phyloP scores from a whole-genome alignment of 352 stramenopile species.

The Globisporangium irregulare region DNA sequence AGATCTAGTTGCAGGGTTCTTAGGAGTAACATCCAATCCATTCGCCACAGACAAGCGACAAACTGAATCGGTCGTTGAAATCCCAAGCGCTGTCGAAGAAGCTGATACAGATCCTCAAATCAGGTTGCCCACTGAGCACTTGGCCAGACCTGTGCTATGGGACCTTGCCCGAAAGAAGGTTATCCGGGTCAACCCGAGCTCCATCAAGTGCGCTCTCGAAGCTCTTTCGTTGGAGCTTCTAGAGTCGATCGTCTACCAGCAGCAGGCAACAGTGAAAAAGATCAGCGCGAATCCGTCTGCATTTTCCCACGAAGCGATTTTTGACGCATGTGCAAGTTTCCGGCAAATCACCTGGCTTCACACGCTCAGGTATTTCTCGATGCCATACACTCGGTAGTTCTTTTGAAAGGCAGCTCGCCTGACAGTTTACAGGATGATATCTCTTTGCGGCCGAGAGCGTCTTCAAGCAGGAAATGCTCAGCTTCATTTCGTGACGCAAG shows the following conservation, averaged over 20 bases:
- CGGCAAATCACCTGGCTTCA: slow-evolving; percentile 64
- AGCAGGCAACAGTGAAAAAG: slow-evolving; percentile 34
- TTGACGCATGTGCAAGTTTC: slow-evolving; percentile 53
- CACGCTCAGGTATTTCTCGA: slow-evolving; percentile 40
- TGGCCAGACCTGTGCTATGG: slow-evolving; percentile 42
- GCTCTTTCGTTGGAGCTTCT: slow-evolving; percentile 39
- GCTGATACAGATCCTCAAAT: background rate
- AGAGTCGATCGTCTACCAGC: slow-evolving; percentile 44
- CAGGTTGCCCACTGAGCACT: slow-evolving; percentile 25
- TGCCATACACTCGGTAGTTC: background rate
- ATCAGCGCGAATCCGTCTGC: slow-evolving; percentile 49
- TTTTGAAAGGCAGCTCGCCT: slow-evolving; percentile 4
- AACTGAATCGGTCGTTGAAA: background rate
- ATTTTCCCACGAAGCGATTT: slow-evolving; percentile 38
- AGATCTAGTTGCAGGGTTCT: slow-evolving; percentile 15
- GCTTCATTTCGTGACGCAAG: slow-evolving; percentile 17
- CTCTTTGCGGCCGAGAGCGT: slow-evolving; percentile 10
- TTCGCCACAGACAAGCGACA: background rate
- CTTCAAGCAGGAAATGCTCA: slow-evolving; percentile 14
- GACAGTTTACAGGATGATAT: slow-evolving; percentile 20
- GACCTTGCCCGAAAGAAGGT: slow-evolving; percentile 47
- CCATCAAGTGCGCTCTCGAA: slow-evolving; percentile 26
- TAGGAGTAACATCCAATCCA: background rate
- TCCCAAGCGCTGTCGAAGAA: background rate
- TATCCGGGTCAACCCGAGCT: slow-evolving; percentile 26